phyloP scores from a whole-genome alignment of 352 stramenopile species.

The Phytophthora fragariae region DNA sequence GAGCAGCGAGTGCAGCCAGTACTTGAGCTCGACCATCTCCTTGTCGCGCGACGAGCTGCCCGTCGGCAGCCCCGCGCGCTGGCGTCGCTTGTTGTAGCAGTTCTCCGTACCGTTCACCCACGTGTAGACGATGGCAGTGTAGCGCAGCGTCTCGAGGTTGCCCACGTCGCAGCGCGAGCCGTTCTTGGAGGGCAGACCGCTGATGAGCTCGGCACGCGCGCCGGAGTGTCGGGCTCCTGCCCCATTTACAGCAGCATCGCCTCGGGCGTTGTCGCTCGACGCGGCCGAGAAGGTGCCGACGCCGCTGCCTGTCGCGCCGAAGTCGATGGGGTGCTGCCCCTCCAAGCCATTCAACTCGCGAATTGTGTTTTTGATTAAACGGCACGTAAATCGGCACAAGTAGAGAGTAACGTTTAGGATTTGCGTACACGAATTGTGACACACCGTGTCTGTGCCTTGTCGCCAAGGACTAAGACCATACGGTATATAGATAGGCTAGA shows the following conservation, averaged over 20 bases:
- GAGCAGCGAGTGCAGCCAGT: constrained; percentile 82
- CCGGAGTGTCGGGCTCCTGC: constrained; percentile 58
- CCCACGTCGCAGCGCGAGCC: constrained; percentile 63
- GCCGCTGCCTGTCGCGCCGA: too few relatives aligned
- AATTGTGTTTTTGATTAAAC: too few relatives aligned
- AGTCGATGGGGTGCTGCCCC: too few relatives aligned
- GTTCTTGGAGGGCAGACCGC: constrained; percentile 37
- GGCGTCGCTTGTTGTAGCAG: constrained; percentile 77
- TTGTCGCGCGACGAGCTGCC: constrained; percentile 80
- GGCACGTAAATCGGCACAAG: too few relatives aligned
- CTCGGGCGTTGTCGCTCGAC: too few relatives aligned
- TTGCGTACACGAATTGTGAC: too few relatives aligned
- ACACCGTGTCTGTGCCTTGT: too few relatives aligned
- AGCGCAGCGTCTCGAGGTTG: constrained; percentile 69
- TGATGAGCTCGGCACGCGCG: constrained; percentile 60
- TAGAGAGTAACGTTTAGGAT: too few relatives aligned
- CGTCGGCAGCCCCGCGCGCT: constrained; percentile 54
- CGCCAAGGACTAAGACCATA: too few relatives aligned
- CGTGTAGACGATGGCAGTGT: constrained; percentile 84
- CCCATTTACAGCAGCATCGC: constrained; percentile 58
- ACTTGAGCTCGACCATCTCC: constrained; percentile 90
- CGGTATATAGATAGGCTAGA: too few relatives aligned
- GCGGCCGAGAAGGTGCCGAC: too few relatives aligned
- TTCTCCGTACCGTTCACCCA: constrained; percentile 86
- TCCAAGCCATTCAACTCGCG: too few relatives aligned